These are phyloP conservation scores for Argentina anserina DNA, from an alignment of 306 rosid genomes.

Conservation along the genomic window DNA sequence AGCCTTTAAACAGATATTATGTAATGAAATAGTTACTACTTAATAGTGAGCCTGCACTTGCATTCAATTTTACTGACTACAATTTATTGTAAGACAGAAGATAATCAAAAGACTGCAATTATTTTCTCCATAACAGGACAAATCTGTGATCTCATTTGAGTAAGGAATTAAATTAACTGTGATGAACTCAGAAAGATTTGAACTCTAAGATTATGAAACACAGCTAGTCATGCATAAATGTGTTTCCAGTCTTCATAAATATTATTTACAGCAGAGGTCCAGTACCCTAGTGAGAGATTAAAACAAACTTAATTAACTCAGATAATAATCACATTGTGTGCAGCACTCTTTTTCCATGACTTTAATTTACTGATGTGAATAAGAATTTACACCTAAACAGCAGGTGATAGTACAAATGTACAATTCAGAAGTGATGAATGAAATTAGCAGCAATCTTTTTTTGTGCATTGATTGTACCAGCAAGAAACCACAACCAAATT, in stretches of 20 bases:
- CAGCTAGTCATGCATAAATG: conserved; percentile 4
- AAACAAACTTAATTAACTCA: background rate
- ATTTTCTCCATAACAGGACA: conserved; percentile 7
- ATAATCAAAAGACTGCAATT: conserved; percentile 9
- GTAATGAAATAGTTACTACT: background rate
- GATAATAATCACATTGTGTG: background rate
- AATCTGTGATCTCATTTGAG: conserved; percentile 7
- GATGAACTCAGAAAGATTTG: background rate
- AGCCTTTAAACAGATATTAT: background rate
- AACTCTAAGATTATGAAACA: conserved; percentile 16
- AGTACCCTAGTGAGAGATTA: background rate
- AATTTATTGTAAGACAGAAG: conserved; percentile 1
- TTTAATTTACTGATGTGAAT: background rate
- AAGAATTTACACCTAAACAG: background rate
- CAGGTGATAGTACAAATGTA: background rate
- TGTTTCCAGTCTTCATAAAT: background rate
- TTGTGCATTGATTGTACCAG: background rate
- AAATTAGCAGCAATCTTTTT: background rate
- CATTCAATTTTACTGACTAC: background rate
- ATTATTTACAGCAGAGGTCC: background rate
- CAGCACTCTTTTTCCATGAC: background rate
- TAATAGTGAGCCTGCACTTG: background rate
- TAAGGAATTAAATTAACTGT: background rate
- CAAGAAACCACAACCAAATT: background rate
- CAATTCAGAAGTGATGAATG: background rate